These are phyloP conservation scores for Desmodesmus armatus DNA, from an alignment of 139 green algal genomes.

Conservation along the genomic window DNA sequence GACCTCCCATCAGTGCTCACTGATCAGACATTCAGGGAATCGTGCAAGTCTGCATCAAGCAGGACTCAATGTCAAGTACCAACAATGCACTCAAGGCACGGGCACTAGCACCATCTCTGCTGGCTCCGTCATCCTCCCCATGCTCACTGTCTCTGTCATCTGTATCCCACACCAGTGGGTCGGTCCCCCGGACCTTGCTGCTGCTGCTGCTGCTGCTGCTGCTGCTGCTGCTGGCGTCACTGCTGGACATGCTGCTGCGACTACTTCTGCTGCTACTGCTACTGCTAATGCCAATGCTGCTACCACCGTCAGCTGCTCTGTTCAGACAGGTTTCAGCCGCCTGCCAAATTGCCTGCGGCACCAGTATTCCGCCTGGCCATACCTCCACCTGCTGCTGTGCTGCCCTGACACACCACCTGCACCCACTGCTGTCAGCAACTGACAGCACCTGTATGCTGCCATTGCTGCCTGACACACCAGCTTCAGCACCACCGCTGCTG, in stretches of 20 bases:
- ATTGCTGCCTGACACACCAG: too few relatives aligned
- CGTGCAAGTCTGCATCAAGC: background rate
- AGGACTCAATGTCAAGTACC: constrained; percentile 32
- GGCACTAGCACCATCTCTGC: background rate
- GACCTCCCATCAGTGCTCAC: too few relatives aligned
- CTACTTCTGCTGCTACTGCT: background rate
- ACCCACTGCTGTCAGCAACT: background rate
- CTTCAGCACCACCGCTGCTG: background rate
- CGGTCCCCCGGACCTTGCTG: background rate
- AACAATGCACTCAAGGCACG: constrained; percentile 11
- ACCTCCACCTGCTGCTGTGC: background rate
- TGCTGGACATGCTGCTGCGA: background rate
- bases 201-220: background rate
- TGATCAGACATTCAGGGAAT: too few relatives aligned
- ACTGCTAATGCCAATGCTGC: background rate
- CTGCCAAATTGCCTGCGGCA: constrained; percentile 7
- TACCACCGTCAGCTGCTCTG: background rate
- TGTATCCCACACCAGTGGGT: constrained; percentile 11
- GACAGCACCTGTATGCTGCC: background rate
- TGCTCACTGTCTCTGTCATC: constrained; percentile 28
- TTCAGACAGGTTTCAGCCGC: too few relatives aligned
- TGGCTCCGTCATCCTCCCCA: constrained; percentile 29
- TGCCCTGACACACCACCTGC: background rate
- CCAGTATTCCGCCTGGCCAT: background rate
- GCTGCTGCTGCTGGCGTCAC: constrained; percentile 8